Evolutionary conservation across 495 filamentous ascomycete genomes (phyloP), one percentile per base, ranked within the genome.

Genomic region (Tuber melanosporum): DNA sequence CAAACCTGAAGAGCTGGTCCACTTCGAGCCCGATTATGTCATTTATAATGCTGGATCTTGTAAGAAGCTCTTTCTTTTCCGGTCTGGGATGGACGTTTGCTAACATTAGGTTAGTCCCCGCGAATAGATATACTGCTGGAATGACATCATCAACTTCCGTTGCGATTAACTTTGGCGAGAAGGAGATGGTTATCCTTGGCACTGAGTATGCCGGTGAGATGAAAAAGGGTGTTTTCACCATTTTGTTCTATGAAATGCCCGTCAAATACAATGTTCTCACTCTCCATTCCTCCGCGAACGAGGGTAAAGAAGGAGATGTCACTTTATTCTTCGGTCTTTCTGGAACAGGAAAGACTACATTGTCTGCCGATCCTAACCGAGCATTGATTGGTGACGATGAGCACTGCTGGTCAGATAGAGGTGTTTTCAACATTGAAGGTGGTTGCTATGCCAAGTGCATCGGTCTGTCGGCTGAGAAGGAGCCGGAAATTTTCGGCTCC

Each of bases 151-250:
- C 91, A 71, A 95, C 92, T 26, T 94, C 92, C 14, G 92, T 95
- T 42, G 91, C 92, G 75, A 91, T 95, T 86, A 95, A 95, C 86
- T 94, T 95, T 78, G 90, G 91, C 82, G 92, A 94, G 82, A 93
- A 93, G 88, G 92, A 95, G 87, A 91, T 99, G 95, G 95, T 99
- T 82, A 98, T 99, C 86, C 91, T 99, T 72, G 95, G 95, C 84
- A 98, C 95, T 57, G 95, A 99, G 89, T 99, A 99, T 84, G 95
- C 95, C 77, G 95, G 95, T 83, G 95, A 98, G 89, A 99, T 99
- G 95, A 99, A 98, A 91, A 98, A 98, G 91, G 96, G 95, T 85
- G 89, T 99, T 86, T 98, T 99, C 90, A 99, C 95, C 73, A 93
- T 99, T 77, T 89, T 99, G 82, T 99, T 98, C 89, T 99, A 98